Base-by-base conservation (phyloP, 106 monocot genomes). In the Platanthera guangdongensis region DNA sequence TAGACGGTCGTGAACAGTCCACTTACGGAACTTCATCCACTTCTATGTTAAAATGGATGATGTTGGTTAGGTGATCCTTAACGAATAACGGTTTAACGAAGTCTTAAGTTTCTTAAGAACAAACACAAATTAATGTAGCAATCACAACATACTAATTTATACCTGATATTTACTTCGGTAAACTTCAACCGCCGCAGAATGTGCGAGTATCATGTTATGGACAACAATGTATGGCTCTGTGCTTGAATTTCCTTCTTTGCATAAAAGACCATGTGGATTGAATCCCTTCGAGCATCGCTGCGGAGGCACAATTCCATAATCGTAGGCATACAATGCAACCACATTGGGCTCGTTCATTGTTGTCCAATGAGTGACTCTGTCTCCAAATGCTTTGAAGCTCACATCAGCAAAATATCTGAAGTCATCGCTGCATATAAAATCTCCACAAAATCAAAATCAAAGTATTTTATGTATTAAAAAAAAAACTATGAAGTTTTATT, bases 331-430 rank as follows among this genome's bases (percentile, higher is more conserved):
- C 5, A 21, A 0, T 6, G 47, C 21, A 6, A 74, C 5, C 2
- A 78, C 47, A 18, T 82, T 85, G 0, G 82, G 80, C 55, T 88
- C 82, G 1, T 50, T 51, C 0, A 88, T 16, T 8, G 82, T 80
- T 10, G 80, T 88, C 84, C 82, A 88, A 32, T 82, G 80, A 6
- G 50, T 15, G 9, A 88, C 85, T 50, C 84, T 81, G 64, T 88
- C 88, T 18, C 88, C 88, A 50, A 85, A 88, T 47, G 82, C 80
- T 15, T 76, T 77, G 53, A 89, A 89, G 75, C 85, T 83, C 49
- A 83, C 78, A 74, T 89, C 79, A n/a, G 88, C 83, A 83, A 78
- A 88, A 47, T 83, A 85, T 57, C 81, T 83, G 85, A 88, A 88
- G 53, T 88, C 88, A 50, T 88, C 88, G 68, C 88, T 85, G 78